Evolutionary conservation across 148 eudicot genomes (phyloP), one percentile per base, ranked within the genome.

Genomic region (Persicaria tinctoria): DNA sequence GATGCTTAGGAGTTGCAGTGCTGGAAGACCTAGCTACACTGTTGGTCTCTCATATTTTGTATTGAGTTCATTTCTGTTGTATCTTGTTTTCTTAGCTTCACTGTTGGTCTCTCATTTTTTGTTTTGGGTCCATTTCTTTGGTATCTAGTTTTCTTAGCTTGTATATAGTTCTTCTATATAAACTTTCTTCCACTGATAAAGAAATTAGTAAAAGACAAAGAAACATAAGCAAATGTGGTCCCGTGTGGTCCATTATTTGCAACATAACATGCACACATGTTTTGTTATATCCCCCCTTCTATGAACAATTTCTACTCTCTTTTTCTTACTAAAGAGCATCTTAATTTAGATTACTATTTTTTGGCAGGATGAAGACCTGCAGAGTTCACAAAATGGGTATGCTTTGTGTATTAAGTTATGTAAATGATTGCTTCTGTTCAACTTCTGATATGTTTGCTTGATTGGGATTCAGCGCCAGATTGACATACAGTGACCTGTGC

Each of bases 401-500:
- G 79, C 54, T 44, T 70, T 73, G 18, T 68, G 56, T 55, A 50
- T 73, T 51, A 49, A 60, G 73, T 76, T 51, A 8, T 17, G 12
- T 70, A 57, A 9, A 75, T 69, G 63, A 3, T 59, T 79, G 74
- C 72, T 76, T 12, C 48, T n/a, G 38, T 27, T 64, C 54, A 74
- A 66, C 44, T 75, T 83, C 60, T 86, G 74, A 82, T 76, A 71
- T 80, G 45, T 57, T 68, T 72, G 69, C 41, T 83, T 82, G 80
- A 60, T 77, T 78, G 76, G 75, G 64, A 57, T 73, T 78, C 82
- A 82, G 87, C 78, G 83, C 82, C 85, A 89, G 97, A 80, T 83
- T 91, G 75, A 94, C 98, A 17, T 94, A 94, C 89, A 89, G 96
- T 79, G 99, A 95, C 84, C 84, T 95, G 70, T 95, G 96, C 89